phyloP scores from a whole-genome alignment of 108 stramenopile species.

The Aurantiochytrium sp. region DNA sequence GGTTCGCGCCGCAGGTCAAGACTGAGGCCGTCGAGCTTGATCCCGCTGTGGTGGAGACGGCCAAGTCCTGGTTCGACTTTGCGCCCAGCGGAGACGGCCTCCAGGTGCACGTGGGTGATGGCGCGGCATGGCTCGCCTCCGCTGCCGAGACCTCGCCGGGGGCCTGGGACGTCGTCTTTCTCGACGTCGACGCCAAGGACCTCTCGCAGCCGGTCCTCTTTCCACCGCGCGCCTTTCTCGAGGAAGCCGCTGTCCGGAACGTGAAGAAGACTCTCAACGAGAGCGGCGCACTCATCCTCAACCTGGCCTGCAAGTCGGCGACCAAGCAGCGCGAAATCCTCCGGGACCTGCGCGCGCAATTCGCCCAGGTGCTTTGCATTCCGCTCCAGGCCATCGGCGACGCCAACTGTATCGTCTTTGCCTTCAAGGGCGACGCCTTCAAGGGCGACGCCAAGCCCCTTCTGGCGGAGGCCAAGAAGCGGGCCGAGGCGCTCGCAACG shows the following conservation, averaged over 20 bases:
- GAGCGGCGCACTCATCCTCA: neutral
- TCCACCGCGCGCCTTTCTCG: conserved; percentile 4
- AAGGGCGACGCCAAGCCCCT: neutral
- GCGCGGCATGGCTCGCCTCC: neutral
- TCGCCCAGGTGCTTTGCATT: neutral
- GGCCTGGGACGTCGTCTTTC: neutral
- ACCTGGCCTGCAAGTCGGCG: conserved; percentile 26
- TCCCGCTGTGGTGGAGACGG: neutral
- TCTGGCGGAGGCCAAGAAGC: neutral
- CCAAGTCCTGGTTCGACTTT: conserved; percentile 2
- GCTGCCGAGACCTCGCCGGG: neutral
- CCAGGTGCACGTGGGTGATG: neutral
- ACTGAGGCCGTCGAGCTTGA: neutral
- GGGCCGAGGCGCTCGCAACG: neutral
- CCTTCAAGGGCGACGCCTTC: neutral
- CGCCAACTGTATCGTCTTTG: neutral
- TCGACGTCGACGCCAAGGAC: conserved; percentile 29
- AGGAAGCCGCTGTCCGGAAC: neutral
- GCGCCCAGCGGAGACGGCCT: neutral
- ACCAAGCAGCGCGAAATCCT: neutral
- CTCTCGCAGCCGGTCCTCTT: neutral
- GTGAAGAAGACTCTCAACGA: neutral
- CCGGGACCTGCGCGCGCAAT: neutral
- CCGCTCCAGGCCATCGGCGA: neutral
- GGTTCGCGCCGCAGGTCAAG: neutral